These are phyloP conservation scores for Blastobotrys mokoenaii DNA, from an alignment of 805 yeast species.

Conservation along the genomic window DNA sequence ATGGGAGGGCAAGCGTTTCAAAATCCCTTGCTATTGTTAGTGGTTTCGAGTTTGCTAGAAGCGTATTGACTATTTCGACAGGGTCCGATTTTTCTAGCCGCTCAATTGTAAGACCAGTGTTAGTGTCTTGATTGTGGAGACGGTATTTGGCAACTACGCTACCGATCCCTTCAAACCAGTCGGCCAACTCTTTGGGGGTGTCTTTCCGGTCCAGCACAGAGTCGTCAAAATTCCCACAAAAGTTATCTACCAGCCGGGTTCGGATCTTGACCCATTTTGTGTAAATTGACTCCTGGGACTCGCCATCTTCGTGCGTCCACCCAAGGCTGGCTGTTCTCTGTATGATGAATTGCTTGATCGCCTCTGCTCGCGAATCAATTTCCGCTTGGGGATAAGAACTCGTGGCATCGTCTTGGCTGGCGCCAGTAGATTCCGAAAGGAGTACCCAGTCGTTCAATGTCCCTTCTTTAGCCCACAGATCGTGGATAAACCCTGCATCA, in stretches of 20 bases:
- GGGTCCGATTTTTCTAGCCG: not conserved
- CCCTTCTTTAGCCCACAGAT: constrained; percentile 11
- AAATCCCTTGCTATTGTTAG: constrained; percentile 18
- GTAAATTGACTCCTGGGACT: constrained; percentile 5
- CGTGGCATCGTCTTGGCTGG: not conserved
- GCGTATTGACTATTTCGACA: constrained; percentile 9
- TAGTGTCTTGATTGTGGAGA: not conserved
- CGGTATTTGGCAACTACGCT: constrained; percentile 14
- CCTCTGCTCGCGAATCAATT: constrained; percentile 12
- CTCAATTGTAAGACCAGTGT: not conserved
- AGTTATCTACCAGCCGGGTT: constrained; percentile 22
- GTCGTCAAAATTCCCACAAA: constrained; percentile 14
- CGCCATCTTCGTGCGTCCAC: constrained; percentile 13
- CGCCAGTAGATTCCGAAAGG: not conserved
- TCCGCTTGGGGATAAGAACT: constrained; percentile 10
- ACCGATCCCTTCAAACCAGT: constrained; percentile 26
- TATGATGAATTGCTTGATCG: constrained; percentile 9
- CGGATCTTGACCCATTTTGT: constrained; percentile 23
- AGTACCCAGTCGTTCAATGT: no score
- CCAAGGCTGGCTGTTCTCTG: constrained; percentile 12
- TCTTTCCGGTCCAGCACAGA: constrained; percentile 9
- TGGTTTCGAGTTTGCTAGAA: constrained; percentile 15
- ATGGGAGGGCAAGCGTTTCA: constrained; percentile 24
- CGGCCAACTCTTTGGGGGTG: constrained; percentile 11
- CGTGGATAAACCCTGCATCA: constrained; percentile 2